These are phyloP conservation scores for Leucocoprinus sp. DNA, from an alignment of 768 basidiomycete species.

Conservation along the genomic window DNA sequence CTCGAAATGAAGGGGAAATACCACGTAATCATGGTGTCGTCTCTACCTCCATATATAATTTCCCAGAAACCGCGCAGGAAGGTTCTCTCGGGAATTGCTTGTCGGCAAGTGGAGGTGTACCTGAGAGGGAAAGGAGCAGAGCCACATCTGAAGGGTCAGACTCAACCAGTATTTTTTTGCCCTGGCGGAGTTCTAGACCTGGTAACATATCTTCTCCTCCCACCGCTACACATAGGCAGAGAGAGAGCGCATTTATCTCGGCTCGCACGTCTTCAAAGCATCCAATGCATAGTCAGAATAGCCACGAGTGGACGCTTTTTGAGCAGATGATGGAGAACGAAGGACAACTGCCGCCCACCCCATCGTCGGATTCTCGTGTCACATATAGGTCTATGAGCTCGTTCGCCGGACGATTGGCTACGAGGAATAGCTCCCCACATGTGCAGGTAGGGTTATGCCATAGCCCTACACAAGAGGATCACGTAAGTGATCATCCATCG, in stretches of 20 bases:
- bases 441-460: background rate
- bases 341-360: constrained; percentile 28
- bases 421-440: background rate
- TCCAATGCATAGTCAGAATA: background rate
- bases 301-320: constrained; percentile 57
- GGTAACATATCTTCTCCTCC: constrained; percentile 7
- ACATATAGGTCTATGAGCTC: background rate
- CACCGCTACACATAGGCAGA: background rate
- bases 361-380: background rate
- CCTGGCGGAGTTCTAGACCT: background rate
- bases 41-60: background rate
- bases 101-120: background rate
- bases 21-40: background rate
- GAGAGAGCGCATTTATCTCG: background rate
- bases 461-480: background rate
- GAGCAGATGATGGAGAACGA: constrained; percentile 67
- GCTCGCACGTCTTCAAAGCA: constrained; percentile 6
- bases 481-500: background rate
- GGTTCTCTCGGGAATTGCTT: background rate
- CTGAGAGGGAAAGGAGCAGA: background rate
- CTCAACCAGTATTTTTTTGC: background rate
- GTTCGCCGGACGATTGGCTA: background rate
- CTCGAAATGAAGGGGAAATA: background rate
- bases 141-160: background rate
- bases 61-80: constrained; percentile 3